These are phyloP conservation scores for Xylaria sp. DNA, from an alignment of 2,329 filamentous ascomycete genomes.

Conservation along the genomic window DNA sequence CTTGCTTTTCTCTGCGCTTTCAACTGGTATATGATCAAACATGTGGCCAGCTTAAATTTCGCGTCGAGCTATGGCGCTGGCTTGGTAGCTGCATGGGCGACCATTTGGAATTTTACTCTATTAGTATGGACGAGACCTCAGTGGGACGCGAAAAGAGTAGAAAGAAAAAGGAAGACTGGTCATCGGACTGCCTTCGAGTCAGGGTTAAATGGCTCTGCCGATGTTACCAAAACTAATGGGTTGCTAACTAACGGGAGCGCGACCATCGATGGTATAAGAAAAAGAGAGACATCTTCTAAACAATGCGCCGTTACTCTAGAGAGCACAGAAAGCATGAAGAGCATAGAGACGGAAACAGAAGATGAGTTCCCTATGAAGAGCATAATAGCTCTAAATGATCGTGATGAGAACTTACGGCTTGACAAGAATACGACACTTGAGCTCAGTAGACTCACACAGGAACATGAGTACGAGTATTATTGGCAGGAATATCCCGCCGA, in stretches of 20 bases:
- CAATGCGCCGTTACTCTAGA: background rate
- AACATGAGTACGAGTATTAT: constrained; percentile 60
- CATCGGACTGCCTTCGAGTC: background rate
- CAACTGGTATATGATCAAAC: constrained; percentile 55
- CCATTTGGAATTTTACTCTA: constrained; percentile 60
- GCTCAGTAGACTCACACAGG: constrained; percentile 33
- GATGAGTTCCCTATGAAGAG: background rate
- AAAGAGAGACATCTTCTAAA: constrained; percentile 18
- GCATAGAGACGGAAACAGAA: background rate
- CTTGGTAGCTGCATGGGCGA: constrained; percentile 61
- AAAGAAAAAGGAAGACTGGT: constrained; percentile 48
- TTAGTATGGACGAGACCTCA: constrained; percentile 67
- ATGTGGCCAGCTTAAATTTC: constrained; percentile 62
- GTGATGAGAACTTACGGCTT: constrained; percentile 17
- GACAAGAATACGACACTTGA: constrained; percentile 18
- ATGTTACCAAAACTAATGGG: background rate
- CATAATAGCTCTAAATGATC: constrained; percentile 22
- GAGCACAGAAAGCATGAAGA: background rate
- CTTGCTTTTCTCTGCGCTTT: constrained; percentile 56
- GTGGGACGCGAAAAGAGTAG: constrained; percentile 63
- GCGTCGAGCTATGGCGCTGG: constrained; percentile 63
- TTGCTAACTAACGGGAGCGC: constrained; percentile 15
- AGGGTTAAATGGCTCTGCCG: background rate
- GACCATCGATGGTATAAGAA: constrained; percentile 19
- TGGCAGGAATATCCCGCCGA: constrained; percentile 69